phyloP scores from a whole-genome alignment of 2,329 filamentous ascomycete species.

The Aureobasidium sp. region DNA sequence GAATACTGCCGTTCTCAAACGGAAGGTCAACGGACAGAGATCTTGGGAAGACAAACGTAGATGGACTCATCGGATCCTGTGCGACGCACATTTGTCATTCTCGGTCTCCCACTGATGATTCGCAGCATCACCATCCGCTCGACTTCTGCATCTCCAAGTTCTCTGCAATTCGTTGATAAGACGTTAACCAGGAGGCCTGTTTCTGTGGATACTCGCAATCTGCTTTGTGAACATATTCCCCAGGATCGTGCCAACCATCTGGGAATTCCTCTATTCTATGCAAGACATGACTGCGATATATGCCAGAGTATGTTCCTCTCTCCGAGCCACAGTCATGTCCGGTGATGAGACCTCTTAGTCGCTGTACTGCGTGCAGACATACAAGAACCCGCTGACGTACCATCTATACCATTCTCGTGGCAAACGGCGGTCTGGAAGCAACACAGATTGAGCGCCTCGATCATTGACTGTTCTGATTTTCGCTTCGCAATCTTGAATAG shows the following conservation, averaged over 20 bases:
- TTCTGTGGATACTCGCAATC: neutral
- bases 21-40: neutral
- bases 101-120: neutral
- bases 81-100: neutral
- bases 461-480: neutral
- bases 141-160: neutral
- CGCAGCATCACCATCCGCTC: neutral
- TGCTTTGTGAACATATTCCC: neutral
- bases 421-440: constrained; percentile 2
- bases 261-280: neutral
- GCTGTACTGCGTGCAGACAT: neutral
- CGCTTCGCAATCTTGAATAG: neutral
- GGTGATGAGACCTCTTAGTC: neutral
- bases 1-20: neutral
- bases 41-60: neutral
- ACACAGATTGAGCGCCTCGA: neutral
- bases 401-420: neutral
- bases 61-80: constrained; percentile 3
- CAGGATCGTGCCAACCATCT: neutral
- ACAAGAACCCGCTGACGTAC: neutral
- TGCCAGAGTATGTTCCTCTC: neutral
- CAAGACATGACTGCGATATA: neutral
- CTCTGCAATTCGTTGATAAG: neutral
- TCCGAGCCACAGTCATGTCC: too few relatives aligned
- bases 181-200: neutral